These are phyloP conservation scores for Heracleum sosnowskyi DNA, from an alignment of 129 eudicot species.

Conservation along the genomic window DNA sequence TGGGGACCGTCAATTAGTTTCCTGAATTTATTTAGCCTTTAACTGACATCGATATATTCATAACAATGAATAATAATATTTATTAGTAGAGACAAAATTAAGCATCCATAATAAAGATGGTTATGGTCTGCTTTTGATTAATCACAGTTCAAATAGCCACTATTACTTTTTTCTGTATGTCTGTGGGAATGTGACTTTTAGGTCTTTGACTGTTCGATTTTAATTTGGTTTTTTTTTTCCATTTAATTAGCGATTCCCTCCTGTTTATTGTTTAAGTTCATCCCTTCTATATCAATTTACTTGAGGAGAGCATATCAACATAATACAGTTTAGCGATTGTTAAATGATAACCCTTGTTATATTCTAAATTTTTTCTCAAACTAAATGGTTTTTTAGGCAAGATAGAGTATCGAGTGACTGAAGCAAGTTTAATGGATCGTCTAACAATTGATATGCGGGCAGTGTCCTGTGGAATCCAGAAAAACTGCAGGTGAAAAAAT, in stretches of 20 bases:
- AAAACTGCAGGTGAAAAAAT: conserved; percentile 53
- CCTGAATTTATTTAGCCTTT: neutral
- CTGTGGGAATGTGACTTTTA: neutral
- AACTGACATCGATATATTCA: neutral
- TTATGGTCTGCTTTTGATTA: neutral
- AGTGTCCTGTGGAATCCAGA: conserved; percentile 46
- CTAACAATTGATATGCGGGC: conserved; percentile 50
- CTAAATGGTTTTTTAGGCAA: conserved; percentile 34
- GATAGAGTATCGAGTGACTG: conserved; percentile 57
- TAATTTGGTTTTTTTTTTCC: neutral
- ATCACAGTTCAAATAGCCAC: neutral
- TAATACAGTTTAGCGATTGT: no score
- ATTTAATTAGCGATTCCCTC: neutral
- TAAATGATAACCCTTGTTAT: neutral
- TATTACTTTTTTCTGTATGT: neutral
- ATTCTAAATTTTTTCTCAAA: neutral
- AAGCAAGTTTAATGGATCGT: conserved; percentile 69
- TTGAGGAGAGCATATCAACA: neutral
- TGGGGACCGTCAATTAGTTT: neutral
- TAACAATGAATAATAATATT: neutral
- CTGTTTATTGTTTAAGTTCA: neutral
- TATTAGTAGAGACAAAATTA: neutral
- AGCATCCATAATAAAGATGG: neutral
- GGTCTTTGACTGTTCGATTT: neutral
- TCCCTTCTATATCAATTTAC: neutral